A percentile compares a stretch with the other conserved stretches of the same genome.
These are phyloP conservation scores for Lizanozyma gosingica DNA, from an alignment of 1,139 yeast genomes.

Conservation along the genomic window DNA sequence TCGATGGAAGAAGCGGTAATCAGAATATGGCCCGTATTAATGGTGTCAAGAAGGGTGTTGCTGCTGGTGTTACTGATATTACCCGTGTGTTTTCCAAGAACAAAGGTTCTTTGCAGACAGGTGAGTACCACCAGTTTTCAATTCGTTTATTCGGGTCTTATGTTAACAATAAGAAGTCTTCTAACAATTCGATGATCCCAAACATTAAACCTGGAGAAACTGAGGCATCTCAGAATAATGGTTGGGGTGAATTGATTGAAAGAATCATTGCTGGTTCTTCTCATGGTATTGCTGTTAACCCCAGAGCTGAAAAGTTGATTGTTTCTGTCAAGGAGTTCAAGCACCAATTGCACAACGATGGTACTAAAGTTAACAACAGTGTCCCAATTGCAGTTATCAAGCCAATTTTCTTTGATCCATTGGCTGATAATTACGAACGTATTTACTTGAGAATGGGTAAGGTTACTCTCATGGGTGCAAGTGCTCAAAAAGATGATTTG, in stretches of 20 bases:
- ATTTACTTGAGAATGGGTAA: conserved; percentile 51
- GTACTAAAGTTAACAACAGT: conserved; percentile 28
- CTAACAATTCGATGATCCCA: conserved; percentile 12
- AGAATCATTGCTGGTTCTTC: conserved; percentile 70
- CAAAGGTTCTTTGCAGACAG: conserved; percentile 49
- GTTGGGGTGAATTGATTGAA: conserved; percentile 87
- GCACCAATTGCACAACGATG: conserved; percentile 35
- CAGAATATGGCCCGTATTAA: conserved; percentile 17
- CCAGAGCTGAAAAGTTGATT: conserved; percentile 67
- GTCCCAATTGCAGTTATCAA: conserved; percentile 52
- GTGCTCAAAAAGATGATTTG: conserved; percentile 24
- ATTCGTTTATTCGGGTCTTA: conserved; percentile 69
- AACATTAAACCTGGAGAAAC: conserved; percentile 5
- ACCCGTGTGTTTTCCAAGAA: conserved; percentile 67
- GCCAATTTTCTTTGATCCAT: conserved; percentile 56
- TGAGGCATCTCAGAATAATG: conserved; percentile 41
- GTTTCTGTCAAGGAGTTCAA: conserved; percentile 70
- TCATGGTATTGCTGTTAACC: conserved; percentile 74
- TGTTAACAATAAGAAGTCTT: conserved; percentile 27
- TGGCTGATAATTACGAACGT: conserved; percentile 52
- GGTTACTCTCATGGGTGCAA: conserved; percentile 26
- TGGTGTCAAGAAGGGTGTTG: conserved; percentile 66
- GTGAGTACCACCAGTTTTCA: conserved; percentile 63
- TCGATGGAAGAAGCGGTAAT: conserved; percentile 14
- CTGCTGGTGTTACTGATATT: conserved; percentile 84